Evolutionary conservation across 768 basidiomycete genomes (phyloP), one percentile per base, ranked within the genome.

Genomic region (Lactifluus rugatus): DNA sequence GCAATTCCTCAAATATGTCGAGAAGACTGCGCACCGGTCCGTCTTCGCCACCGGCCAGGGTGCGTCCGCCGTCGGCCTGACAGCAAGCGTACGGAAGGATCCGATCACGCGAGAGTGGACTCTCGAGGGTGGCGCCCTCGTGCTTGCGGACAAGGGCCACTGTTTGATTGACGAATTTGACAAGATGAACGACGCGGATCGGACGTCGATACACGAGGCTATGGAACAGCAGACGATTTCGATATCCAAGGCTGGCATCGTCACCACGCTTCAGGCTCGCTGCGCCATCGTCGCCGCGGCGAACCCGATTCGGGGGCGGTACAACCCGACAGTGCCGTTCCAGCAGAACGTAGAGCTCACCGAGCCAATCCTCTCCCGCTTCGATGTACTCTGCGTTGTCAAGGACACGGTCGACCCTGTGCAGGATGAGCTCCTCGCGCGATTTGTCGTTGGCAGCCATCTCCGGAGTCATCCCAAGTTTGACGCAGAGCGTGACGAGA

Each of bases 211-310:
- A 66, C 96, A 98, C 76, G 96, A 99, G 71, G 96, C 96, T 1
- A 99, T 99, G 96, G 96, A 99, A 70, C 96, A 99, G 73, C 96
- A 98, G 70, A 89, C 92, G 13, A 99, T 99, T 64, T 98, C 96
- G 4, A 98, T 99, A 66, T 93, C 95, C 23, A 99, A 99, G 69
- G 96, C 96, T 16, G 96, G 96, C 44, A 99, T 99, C 62, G 89
- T 98, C 55, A 98, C 96, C n/a, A 89, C 90, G 16, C 80, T 99
- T 8, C 94, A 97, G 73, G 96, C 96, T 25, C 86, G 96, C 19
- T 98, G 95, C 73, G 93, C 94, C 6, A 93, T 99, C 71, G 84
- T 98, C 59, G 96, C 96, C 36, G 96, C 96, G 0, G 96, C 96
- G 52, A 99, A 99, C 75, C 96, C 96, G 23, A 85, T 96, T 66